Base-by-base conservation (phyloP, 2,329 filamentous ascomycete genomes). In the Parastagonospora avenae region DNA sequence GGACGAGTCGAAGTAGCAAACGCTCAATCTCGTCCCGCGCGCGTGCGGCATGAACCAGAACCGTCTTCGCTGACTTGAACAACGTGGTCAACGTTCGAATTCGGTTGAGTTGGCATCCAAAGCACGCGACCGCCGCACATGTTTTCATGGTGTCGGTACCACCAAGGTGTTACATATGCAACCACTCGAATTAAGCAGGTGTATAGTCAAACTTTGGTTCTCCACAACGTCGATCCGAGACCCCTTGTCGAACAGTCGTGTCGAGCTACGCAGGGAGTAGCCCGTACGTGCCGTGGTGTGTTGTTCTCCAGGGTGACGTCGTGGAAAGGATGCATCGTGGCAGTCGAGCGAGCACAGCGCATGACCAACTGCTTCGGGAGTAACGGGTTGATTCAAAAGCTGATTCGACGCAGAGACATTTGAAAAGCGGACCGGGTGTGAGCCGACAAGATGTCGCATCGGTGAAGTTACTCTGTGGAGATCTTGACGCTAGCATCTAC, bases 301-400 rank as follows among this genome's bases (percentile, higher is more conserved):
- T 44, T 15, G 28, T 29, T 24, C n/a, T 32, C 32, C 10, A 33
- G 43, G 38, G 48, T 51, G 43, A 51, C 38, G 35, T 46, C 35
- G 41, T 35, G 27, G 54, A 36, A 51, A 46, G 46, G 19, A 46
- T 51, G 51, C 57, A 60, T 40, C 31, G 27, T 45, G 46, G 39
- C 49, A 50, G 27, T 53, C 45, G 41, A 54, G 37, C 46, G 39
- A 54, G 42, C 36, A 42, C 41, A 50, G 30, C 58, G 50, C 53
- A 45, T 61, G 55, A 61, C 52, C 50, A 19, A 10, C 15, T 14
- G 14, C 27, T 32, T 43, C 28, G 36, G 16, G 27, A 30, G 24
- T 28, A 30, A 38, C 14, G 15, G 3, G n/a, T 11, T 15, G 27
- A 19, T 8, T 29, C 37, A 42, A 11, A 32, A 43, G 33, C 31